Evolutionary conservation across 2,329 filamentous ascomycete species (phyloP), one percentile per base, ranked within the genome.

Genomic region (Sarocladium brachiariae): DNA sequence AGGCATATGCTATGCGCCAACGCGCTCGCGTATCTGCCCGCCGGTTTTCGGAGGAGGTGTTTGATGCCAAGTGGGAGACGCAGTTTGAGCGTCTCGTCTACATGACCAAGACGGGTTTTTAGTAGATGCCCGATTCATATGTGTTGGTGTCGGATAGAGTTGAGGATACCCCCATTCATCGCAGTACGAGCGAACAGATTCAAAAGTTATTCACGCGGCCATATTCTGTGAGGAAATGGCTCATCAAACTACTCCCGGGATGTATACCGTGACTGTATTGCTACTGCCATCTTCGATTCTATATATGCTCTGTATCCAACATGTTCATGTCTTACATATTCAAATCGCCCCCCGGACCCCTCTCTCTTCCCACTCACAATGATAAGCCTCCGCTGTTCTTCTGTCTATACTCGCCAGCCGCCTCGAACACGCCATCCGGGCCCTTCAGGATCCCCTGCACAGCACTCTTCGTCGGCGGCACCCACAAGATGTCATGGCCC

Each of bases 21-120:
- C 75, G 92, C 52, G 92, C 93, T 0, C 77, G 90, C 33, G 73
- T 78, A 58, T 95, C 89, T 5, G 87, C 91, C 1, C 79, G 81
- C 67, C 75, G 93, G 43, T 99, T 99, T 63, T 91, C 88, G 0
- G 92, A 96, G 61, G 83, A 86, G 59, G 87, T 86, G 53, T 99
- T 99, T 70, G 83, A 79, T 1, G 77, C 76, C 58, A 84, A 83
- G 57, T 99, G 93, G 92, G 68, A 88, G 38, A 67, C 67, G 25
- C 81, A 95, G 65, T 80, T 95, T 73, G 82, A 86, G 61, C 80
- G 76, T 59, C 72, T 97, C 53, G 80, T 96, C 19, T 67, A 63
- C 5, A 61, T 75, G 58, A 63, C 57, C 35, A 60, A 54, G 53
- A 63, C 19, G 16, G 35, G 46, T 38, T 52, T 50, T 21, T 50